These are phyloP conservation scores for Xylaria sp. DNA, from an alignment of 2,329 filamentous ascomycete species.

Conservation along the genomic window DNA sequence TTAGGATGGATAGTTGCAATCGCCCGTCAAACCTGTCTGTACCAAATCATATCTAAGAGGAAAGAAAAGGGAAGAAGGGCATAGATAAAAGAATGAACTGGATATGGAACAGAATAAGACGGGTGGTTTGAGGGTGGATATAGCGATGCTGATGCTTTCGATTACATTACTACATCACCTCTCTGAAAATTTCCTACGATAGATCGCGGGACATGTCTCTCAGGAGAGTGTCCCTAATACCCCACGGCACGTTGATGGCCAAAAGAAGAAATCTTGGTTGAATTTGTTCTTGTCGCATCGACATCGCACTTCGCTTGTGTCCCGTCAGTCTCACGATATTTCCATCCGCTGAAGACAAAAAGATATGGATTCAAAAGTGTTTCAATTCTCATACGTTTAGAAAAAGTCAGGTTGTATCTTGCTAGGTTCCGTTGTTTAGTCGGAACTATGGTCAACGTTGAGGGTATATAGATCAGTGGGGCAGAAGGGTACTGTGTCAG, in stretches of 20 bases:
- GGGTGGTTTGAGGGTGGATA: constrained; percentile 31
- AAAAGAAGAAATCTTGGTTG: constrained; percentile 18
- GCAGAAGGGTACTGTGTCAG: not conserved
- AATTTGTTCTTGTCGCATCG: constrained; percentile 12
- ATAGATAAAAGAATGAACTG: constrained; percentile 33
- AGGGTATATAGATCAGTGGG: not conserved
- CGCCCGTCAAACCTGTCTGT: constrained; percentile 31
- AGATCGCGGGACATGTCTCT: constrained; percentile 31
- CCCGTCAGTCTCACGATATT: constrained; percentile 2
- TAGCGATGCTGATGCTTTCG: constrained; percentile 33
- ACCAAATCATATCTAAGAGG: constrained; percentile 25
- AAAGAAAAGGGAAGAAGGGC: constrained; percentile 37
- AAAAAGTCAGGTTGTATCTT: not conserved
- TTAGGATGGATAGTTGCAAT: constrained; percentile 27
- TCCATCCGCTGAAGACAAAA: not conserved
- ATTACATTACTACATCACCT: constrained; percentile 23
- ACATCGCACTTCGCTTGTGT: constrained; percentile 4
- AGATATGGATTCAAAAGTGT: not conserved
- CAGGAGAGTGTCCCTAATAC: constrained; percentile 30
- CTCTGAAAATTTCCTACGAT: constrained; percentile 26
- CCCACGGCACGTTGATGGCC: constrained; percentile 35
- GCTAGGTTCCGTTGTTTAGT: not conserved
- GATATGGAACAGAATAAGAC: constrained; percentile 32
- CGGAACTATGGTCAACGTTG: not conserved
- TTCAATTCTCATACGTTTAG: not conserved